These are phyloP conservation scores for Neurospora sp. DNA, from an alignment of 495 filamentous ascomycete genomes.

Conservation along the genomic window DNA sequence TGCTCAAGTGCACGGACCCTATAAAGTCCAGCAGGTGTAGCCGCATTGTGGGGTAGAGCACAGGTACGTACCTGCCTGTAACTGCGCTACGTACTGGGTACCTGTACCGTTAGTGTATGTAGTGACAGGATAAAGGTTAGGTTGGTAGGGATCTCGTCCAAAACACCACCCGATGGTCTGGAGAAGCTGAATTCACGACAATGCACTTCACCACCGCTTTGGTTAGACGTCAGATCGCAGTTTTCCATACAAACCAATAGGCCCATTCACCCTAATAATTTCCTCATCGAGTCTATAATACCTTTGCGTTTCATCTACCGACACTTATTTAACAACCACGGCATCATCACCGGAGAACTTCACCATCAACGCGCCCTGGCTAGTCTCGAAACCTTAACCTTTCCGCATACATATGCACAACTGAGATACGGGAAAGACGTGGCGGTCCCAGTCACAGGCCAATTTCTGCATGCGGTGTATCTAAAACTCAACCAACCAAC, in stretches of 20 bases:
- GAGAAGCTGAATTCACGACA: neutral
- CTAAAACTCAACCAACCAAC: neutral
- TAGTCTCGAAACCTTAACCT: neutral
- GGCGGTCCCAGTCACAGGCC: neutral
- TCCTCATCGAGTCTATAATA: neutral
- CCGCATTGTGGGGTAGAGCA: constrained; percentile 18
- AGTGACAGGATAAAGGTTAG: neutral
- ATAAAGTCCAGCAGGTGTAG: neutral
- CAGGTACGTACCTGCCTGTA: neutral
- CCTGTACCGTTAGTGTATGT: constrained; percentile 2
- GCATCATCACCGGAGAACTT: neutral
- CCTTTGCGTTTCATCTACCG: neutral
- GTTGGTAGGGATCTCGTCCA: neutral
- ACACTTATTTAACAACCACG: neutral
- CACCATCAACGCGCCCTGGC: neutral
- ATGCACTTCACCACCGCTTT: neutral
- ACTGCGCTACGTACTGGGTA: neutral
- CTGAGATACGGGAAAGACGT: neutral
- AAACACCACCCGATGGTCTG: neutral
- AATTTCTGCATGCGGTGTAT: neutral
- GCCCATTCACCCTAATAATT: neutral
- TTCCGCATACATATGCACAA: neutral
- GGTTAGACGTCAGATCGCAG: neutral
- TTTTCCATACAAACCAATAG: neutral
- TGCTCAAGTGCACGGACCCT: constrained; percentile 10